These are phyloP conservation scores for Suillus subaureus DNA, from an alignment of 768 basidiomycete species.

Conservation along the genomic window DNA sequence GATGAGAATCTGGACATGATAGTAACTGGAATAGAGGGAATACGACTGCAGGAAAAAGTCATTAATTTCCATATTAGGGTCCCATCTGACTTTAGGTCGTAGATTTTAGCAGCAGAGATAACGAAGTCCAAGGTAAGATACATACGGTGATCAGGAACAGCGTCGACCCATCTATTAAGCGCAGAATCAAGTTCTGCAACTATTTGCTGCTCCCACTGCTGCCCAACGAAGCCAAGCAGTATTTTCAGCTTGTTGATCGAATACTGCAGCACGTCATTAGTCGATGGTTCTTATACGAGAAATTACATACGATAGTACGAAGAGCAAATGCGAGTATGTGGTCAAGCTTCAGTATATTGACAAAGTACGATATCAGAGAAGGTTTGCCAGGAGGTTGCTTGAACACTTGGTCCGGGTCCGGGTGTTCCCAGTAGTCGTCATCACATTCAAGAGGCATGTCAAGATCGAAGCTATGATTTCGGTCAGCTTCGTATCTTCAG, in stretches of 20 bases:
- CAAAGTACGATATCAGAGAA: constrained; percentile 54
- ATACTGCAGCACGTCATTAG: constrained; percentile 47
- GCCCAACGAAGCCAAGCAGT: constrained; percentile 50
- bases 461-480: constrained; percentile 53
- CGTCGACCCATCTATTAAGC: constrained; percentile 78
- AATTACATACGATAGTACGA: constrained; percentile 55
- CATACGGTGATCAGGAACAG: constrained; percentile 53
- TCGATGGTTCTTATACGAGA: background rate
- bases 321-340: constrained; percentile 64
- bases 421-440: constrained; percentile 66
- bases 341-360: constrained; percentile 54
- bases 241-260: constrained; percentile 67
- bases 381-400: constrained; percentile 66
- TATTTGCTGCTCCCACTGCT: constrained; percentile 62
- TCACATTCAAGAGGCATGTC: constrained; percentile 67
- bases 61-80: constrained; percentile 41
- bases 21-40: constrained; percentile 52
- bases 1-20: constrained; percentile 64
- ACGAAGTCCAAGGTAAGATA: constrained; percentile 13
- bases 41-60: constrained; percentile 53
- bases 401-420: constrained; percentile 50
- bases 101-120: background rate
- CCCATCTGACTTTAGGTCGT: constrained; percentile 42
- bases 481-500: constrained; percentile 5
- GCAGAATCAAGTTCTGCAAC: constrained; percentile 76